These are phyloP conservation scores for Hypoxylon rubiginosum DNA, from an alignment of 2,329 filamentous ascomycete genomes.

Conservation along the genomic window DNA sequence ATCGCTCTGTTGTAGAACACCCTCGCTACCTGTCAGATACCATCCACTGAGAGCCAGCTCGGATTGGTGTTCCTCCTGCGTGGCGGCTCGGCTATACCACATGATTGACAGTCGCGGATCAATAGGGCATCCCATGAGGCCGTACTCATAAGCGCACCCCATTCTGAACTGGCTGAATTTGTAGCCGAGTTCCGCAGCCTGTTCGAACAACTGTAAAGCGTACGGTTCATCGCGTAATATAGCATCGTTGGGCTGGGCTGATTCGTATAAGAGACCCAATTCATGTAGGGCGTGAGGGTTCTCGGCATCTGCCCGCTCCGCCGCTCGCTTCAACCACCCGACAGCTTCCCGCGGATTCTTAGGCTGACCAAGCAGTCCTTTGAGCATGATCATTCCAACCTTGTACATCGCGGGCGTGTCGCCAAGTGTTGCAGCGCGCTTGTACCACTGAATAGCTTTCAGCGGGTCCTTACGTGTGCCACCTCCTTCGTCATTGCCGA, in stretches of 20 bases:
- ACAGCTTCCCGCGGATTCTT: constrained; percentile 88
- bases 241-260: constrained; percentile 74
- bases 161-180: constrained; percentile 95
- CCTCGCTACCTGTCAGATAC: constrained; percentile 93
- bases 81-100: constrained; percentile 93
- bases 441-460: constrained; percentile 99
- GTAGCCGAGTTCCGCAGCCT: constrained; percentile 90
- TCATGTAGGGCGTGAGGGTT: constrained; percentile 97
- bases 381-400: constrained; percentile 94
- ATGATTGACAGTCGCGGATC: constrained; percentile 88
- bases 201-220: constrained; percentile 82
- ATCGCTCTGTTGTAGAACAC: constrained; percentile 90
- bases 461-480: constrained; percentile 90
- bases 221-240: constrained; percentile 87
- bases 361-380: constrained; percentile 90
- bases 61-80: constrained; percentile 93
- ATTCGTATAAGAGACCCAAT: constrained; percentile 76
- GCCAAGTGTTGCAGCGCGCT: constrained; percentile 88
- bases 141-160: constrained; percentile 91
- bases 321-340: constrained; percentile 92
- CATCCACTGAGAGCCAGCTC: constrained; percentile 89
- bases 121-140: constrained; percentile 82
- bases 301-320: constrained; percentile 86
- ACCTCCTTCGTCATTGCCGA: constrained; percentile 93
- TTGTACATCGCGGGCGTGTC: constrained; percentile 98